phyloP scores from a whole-genome alignment of 495 filamentous ascomycete species.

The Xylaria castorea region DNA sequence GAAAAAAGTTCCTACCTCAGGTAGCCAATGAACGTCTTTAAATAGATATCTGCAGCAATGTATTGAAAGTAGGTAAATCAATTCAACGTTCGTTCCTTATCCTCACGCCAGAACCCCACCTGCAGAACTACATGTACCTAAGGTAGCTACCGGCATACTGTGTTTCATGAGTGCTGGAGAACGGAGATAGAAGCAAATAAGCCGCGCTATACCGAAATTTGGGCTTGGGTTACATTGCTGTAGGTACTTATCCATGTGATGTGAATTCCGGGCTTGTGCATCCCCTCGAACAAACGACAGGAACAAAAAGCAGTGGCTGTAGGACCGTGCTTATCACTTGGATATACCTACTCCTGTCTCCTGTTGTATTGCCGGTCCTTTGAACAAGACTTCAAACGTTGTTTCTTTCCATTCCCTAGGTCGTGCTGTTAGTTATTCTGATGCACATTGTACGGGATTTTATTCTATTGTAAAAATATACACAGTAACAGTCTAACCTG shows the following conservation, averaged over 20 bases:
- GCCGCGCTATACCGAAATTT: slow-evolving; percentile 10
- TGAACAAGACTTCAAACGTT: not conserved
- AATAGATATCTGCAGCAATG: not conserved
- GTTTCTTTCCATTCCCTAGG: not conserved
- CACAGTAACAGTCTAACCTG: not conserved
- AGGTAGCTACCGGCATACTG: not conserved
- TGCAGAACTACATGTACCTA: not conserved
- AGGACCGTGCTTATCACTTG: not conserved
- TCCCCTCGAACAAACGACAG: not conserved
- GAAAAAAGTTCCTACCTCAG: too few relatives aligned
- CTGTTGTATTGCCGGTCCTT: not conserved
- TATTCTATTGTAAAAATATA: not conserved
- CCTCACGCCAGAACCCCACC: not conserved
- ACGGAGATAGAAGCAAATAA: not conserved
- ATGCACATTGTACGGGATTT: not conserved
- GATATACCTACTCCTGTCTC: not conserved
- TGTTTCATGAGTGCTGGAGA: slow-evolving; percentile 10
- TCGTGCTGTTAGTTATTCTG: not conserved
- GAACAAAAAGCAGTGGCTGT: not conserved
- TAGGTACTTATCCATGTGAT: not conserved
- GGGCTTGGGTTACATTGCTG: slow-evolving; percentile 4
- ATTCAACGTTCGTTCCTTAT: too few relatives aligned
- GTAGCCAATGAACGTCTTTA: not conserved
- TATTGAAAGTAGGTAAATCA: slow-evolving; percentile 8
- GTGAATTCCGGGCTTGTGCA: not conserved